Evolutionary conservation across 306 rosid genomes (phyloP).

Genomic region (Rosa multiflora): DNA sequence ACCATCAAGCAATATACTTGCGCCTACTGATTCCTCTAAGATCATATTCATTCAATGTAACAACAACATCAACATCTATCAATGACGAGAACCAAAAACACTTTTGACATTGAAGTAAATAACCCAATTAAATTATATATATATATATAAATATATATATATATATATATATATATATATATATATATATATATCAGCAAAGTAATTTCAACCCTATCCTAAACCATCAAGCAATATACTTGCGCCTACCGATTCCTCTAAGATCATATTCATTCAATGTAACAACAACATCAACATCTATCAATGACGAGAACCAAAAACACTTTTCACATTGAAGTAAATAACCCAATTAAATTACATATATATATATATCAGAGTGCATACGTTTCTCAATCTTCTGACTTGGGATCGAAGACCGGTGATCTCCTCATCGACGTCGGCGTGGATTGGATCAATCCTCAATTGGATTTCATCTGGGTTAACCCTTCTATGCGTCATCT

Average conservation of each 20-base stretch:
- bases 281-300: neutral
- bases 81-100: neutral
- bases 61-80: neutral
- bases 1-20: neutral
- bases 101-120: neutral
- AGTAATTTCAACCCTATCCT: neutral
- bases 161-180: no score
- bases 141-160: no score
- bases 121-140: neutral
- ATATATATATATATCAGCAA: no score
- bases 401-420: constrained; percentile 87
- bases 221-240: neutral
- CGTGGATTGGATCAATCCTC: constrained; percentile 74
- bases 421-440: constrained; percentile 75
- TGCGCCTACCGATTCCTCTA: neutral
- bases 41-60: neutral
- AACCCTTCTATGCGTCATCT: neutral
- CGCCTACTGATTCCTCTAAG: neutral
- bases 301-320: neutral
- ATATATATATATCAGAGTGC: constrained; percentile 7
- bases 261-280: neutral
- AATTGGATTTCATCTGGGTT: constrained; percentile 83
- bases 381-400: constrained; percentile 65
- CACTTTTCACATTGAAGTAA: neutral
- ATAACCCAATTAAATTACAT: neutral